Evolutionary conservation across 1,284 basidiomycete species (phyloP).

Genomic region (Moesziomyces globuligerus): DNA sequence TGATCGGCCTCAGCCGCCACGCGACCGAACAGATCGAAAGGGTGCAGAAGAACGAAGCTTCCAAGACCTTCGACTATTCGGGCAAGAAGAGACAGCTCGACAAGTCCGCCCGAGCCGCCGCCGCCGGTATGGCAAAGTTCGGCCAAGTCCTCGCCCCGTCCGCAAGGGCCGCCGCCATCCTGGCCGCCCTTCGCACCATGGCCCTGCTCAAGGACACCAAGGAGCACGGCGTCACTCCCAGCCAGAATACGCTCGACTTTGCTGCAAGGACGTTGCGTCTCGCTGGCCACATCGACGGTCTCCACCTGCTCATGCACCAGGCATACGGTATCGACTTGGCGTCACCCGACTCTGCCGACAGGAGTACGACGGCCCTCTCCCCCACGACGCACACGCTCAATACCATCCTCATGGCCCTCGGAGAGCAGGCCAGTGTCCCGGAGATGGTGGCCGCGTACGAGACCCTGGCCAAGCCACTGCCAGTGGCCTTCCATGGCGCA

Average conservation of each 20-base stretch:
- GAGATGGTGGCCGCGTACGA: constrained; percentile 65
- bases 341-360: constrained; percentile 37
- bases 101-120: constrained; percentile 32
- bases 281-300: constrained; percentile 55
- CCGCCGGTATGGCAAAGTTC: constrained; percentile 27
- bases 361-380: constrained; percentile 11
- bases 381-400: constrained; percentile 61
- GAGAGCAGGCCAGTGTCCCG: constrained; percentile 60
- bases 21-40: constrained; percentile 49
- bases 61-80: constrained; percentile 26
- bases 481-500: constrained; percentile 2
- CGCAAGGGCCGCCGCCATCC: constrained; percentile 42
- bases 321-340: constrained; percentile 59
- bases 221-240: constrained; percentile 41
- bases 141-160: constrained; percentile 40
- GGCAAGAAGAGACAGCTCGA: constrained; percentile 34
- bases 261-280: constrained; percentile 56
- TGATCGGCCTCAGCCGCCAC: constrained; percentile 56
- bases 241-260: constrained; percentile 55
- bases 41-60: constrained; percentile 40
- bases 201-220: constrained; percentile 55
- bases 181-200: constrained; percentile 47
- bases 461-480: constrained; percentile 54
- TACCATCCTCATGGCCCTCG: constrained; percentile 63
- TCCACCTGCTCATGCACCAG: constrained; percentile 51